Percentiles rank a stretch among this genome's conserved stretches.
Evolutionary conservation across 805 yeast species (phyloP).

Genomic region (Ascoidea asiatica): DNA sequence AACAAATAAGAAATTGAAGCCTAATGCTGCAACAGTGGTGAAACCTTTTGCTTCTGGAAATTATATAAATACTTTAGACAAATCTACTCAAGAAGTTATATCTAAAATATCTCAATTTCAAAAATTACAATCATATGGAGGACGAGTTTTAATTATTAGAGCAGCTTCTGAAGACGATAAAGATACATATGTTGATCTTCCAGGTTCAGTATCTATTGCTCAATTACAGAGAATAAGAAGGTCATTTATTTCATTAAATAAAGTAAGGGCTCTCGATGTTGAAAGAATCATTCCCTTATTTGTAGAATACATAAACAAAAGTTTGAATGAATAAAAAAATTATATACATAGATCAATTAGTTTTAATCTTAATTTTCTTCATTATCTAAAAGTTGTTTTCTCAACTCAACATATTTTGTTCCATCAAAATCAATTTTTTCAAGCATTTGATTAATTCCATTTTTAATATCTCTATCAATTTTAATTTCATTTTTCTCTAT

Average conservation of each 20-base stretch:
- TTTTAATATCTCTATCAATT: no score
- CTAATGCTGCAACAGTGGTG: slow-evolving; percentile 74
- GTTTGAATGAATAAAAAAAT: slow-evolving; percentile 27
- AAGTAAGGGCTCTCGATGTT: slow-evolving; percentile 60
- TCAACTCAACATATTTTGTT: no score
- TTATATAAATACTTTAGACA: slow-evolving; percentile 69
- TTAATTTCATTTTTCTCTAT: no score
- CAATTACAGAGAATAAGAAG: slow-evolving; percentile 77
- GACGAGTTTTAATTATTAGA: slow-evolving; percentile 28
- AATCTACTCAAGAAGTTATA: slow-evolving; percentile 51
- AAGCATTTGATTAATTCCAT: no score
- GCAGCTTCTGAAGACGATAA: slow-evolving; percentile 23
- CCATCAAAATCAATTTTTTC: no score
- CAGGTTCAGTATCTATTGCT: slow-evolving; percentile 53
- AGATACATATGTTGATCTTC: slow-evolving; percentile 41
- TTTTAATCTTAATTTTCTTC: no score
- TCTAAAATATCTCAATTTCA: slow-evolving; percentile 50
- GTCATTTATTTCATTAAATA: slow-evolving; percentile 68
- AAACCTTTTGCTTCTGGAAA: slow-evolving; percentile 70
- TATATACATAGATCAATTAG: no score
- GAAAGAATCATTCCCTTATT: slow-evolving; percentile 60
- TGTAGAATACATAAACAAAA: slow-evolving; percentile 62
- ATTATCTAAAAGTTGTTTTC: no score
- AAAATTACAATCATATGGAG: slow-evolving; percentile 30
- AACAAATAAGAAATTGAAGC: slow-evolving; percentile 30